Base-by-base conservation (phyloP, 1,284 basidiomycete species). In the Exsudoporus floridanus region DNA sequence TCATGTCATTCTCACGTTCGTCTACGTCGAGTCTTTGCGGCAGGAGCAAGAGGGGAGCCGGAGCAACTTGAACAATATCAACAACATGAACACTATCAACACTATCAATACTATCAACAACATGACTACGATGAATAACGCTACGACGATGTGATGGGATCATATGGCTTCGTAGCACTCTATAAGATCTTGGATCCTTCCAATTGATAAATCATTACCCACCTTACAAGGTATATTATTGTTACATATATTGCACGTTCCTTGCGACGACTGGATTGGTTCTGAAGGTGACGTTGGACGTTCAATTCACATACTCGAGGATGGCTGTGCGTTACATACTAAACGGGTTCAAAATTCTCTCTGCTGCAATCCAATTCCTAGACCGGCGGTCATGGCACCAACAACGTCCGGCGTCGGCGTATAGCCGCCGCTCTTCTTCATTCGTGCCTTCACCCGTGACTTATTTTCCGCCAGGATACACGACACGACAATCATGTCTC, bases 1-100 rank as follows among this genome's bases (percentile, higher is more conserved):
- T 50, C 52, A 60, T 4, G 16, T 62, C 52, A 37, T 64, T 14
- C 46, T 67, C 37, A 64, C 63, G 8, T 64, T 64, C 21, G 23
- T 62, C 39, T 66, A 54, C 21, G 27, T 59, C 0, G 64, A 67
- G 39, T 49, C 23, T 12, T 37, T 63, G 42, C 54, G 60, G 46
- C 34, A 53, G 25, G 33, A 55, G 30, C 53, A 16, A 18, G 9
- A 6, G 7, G 21, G 36, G n/a, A 39, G 51, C 2, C 41, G n/a
- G 12, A 23, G 7, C 14, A n/a, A 14, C 18, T 10, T 30, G 4
- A 30, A 30, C 28, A 30, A 30, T 30, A 30, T 13, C 28, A 13
- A 30, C 28, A 30, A 13, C 3, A 6, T 13, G 10, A 30, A 30
- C 28, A 30, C 12, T 5, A 30, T 2, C 28, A 30, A 30, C 28